A percentile compares a stretch with the other conserved stretches of the same genome.
Conservation (phyloP, 257 asterid genomes). For the Solanum stenotomum region DNA sequence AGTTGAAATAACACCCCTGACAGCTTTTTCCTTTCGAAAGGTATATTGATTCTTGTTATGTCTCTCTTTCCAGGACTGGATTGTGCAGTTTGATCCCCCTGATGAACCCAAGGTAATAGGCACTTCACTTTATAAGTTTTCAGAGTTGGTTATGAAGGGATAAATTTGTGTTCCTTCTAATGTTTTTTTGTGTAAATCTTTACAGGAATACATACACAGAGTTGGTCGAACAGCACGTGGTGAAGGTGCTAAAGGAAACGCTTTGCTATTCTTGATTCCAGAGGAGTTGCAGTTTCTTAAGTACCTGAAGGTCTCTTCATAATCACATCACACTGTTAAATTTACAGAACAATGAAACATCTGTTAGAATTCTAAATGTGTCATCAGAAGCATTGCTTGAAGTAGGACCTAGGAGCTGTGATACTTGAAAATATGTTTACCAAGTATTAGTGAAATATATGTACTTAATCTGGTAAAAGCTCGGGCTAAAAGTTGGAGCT, state of each 20-base stretch:
- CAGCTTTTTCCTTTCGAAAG: background rate
- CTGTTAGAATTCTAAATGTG: background rate
- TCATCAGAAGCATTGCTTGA: background rate
- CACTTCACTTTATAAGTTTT: background rate
- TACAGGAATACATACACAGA: constrained; percentile 89
- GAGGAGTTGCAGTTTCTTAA: constrained; percentile 73
- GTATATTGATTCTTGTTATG: background rate
- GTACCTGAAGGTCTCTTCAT: constrained; percentile 63
- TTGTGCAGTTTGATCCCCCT: constrained; percentile 95
- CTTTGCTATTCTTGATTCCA: constrained; percentile 86
- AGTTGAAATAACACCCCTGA: background rate
- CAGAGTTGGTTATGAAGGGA: background rate
- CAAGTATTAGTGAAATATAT: background rate
- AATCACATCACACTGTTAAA: background rate
- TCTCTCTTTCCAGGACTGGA: constrained; percentile 70
- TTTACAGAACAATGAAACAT: background rate
- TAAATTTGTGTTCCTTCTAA: background rate
- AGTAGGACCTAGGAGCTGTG: background rate
- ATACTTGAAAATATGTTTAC: background rate
- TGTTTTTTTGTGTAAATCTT: constrained; percentile 5
- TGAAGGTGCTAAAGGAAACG: constrained; percentile 93
- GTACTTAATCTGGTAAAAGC: background rate
- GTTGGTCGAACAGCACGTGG: constrained; percentile 99
- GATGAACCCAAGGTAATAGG: constrained; percentile 84
- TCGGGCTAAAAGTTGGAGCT: background rate